A percentile compares a stretch with the other conserved stretches of the same genome.
These are phyloP conservation scores for Clathrus columnatus DNA, from an alignment of 768 basidiomycete species.

Conservation along the genomic window DNA sequence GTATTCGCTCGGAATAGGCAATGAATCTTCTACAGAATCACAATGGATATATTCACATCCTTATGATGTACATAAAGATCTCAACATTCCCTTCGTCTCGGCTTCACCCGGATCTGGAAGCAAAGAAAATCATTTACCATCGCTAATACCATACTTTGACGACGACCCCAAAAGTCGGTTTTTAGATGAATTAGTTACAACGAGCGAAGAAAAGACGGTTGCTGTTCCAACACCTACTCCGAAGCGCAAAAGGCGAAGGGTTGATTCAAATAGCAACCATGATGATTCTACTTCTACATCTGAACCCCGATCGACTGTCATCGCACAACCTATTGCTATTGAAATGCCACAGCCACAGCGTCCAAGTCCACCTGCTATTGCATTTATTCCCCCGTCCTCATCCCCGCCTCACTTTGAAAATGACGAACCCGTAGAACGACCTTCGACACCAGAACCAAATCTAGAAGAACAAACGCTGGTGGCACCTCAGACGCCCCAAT, in stretches of 20 bases:
- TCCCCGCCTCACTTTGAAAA: not conserved
- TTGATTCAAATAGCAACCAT: constrained; percentile 6
- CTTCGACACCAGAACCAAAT: not conserved
- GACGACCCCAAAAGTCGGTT: constrained; percentile 96
- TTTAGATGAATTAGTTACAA: constrained; percentile 81
- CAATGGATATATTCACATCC: constrained; percentile 77
- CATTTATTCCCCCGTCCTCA: not conserved
- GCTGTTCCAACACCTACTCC: constrained; percentile 39
- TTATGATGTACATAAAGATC: constrained; percentile 29
- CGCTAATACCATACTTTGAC: constrained; percentile 82
- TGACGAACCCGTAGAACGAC: not conserved
- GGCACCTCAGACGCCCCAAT: constrained; percentile 2
- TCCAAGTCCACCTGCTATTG: constrained; percentile 21
- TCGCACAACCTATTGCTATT: not conserved
- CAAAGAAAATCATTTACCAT: constrained; percentile 29
- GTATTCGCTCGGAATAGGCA: constrained; percentile 39
- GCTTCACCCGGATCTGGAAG: constrained; percentile 10
- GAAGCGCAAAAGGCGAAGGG: constrained; percentile 8
- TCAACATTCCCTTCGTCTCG: constrained; percentile 10
- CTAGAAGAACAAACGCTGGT: not conserved
- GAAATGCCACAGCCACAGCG: constrained; percentile 37
- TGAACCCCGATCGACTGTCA: not conserved
- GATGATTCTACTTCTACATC: not conserved
- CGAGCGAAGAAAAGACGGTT: constrained; percentile 47
- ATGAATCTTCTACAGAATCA: constrained; percentile 12